Conservation (phyloP, 257 asterid species). For the Ocimum tenuiflorum region DNA sequence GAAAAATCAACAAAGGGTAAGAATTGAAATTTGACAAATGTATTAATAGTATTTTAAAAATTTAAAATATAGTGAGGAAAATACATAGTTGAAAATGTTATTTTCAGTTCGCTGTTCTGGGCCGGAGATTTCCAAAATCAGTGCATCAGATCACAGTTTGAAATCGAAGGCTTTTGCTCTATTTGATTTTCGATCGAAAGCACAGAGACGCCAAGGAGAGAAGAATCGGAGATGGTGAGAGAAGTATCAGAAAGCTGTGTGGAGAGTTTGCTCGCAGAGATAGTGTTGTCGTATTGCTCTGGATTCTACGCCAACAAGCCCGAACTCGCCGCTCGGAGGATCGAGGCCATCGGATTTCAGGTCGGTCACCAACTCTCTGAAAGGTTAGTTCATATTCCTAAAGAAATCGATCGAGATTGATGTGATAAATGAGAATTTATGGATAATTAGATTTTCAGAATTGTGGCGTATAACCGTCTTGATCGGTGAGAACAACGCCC, state of each 20-base stretch:
- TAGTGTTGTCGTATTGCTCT: constrained; percentile 66
- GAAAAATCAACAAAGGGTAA: too few relatives aligned
- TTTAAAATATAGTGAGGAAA: too few relatives aligned
- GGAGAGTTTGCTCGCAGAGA: constrained; percentile 82
- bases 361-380: constrained; percentile 93
- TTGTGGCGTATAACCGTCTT: not conserved
- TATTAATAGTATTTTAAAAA: too few relatives aligned
- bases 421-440: not conserved
- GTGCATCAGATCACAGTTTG: not conserved
- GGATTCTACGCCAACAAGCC: constrained; percentile 83
- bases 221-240: constrained; percentile 37
- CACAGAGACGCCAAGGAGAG: constrained; percentile 1
- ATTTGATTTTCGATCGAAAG: not conserved
- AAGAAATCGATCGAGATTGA: not conserved
- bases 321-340: constrained; percentile 91
- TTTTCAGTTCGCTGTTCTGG: too few relatives aligned
- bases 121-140: not conserved
- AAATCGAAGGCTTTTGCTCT: not conserved
- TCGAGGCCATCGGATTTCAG: constrained; percentile 92
- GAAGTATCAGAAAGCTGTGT: constrained; percentile 93
- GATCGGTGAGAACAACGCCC: not conserved
- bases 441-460: not conserved
- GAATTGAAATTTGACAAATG: too few relatives aligned
- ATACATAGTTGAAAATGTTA: too few relatives aligned
- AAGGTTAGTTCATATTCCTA: constrained; percentile 34